Evolutionary conservation across 169 alveolate species (phyloP), one percentile per base, ranked within the genome.

Genomic region (Plasmodium chabaudi): DNA sequence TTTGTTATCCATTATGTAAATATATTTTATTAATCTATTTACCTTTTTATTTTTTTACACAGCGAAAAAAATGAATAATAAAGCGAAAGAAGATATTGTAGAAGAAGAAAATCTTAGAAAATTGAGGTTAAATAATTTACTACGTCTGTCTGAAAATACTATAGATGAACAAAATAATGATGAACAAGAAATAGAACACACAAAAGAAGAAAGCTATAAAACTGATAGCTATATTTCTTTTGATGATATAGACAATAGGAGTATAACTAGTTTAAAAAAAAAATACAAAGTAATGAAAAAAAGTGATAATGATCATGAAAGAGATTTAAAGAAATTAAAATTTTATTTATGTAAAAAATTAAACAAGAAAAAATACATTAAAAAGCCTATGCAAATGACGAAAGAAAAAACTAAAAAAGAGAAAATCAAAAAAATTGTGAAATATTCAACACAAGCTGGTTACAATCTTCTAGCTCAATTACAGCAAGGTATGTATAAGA

Each of bases 321-420:
- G 9, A 61, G 64, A 75, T 57, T 75, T 75, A 63, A 75, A 57
- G 59, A 63, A 46, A 67, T 68, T 75, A 61, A 75, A 75, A 75
- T 75, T 75, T 75, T 75, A 75, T 67, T 49, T 75, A 25, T 75
- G 88, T 67, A 49, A 56, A 44, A 75, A 34, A 57, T 67, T 75
- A 61, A 47, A 75, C 39, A 75, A 75, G 25, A 75, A 75, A 57
- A 75, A 75, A 63, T 64, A 75, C 39, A 34, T 75, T 49, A 42
- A 44, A 19, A 75, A 75, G 70, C 21, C 23, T 53, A 7, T 13
- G 59, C 17, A 23, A 39, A 25, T 51, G 21, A 27, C 13, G 17
- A 60, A 75, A 44, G 17, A 17, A 27, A 64, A 56, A 55, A 63
- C 47, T 42, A 74, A 74, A 27, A 75, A 75, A 56, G 69, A 75